These are phyloP conservation scores for Ulvella scutata DNA, from an alignment of 139 green algal species.

Conservation along the genomic window DNA sequence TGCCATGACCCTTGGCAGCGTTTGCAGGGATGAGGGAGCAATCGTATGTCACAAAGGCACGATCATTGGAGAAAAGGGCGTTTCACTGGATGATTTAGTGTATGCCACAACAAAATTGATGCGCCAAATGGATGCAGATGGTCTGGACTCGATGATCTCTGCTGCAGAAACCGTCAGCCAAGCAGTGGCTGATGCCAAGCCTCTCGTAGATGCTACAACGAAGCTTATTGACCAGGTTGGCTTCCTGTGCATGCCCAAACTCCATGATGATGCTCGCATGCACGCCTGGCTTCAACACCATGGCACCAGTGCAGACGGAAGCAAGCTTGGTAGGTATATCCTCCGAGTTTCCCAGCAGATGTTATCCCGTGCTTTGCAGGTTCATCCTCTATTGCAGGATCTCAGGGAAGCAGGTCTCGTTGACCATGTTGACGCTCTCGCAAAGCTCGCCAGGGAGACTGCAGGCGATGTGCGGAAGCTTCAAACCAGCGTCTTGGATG, in stretches of 20 bases:
- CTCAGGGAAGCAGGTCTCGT: conserved; percentile 55
- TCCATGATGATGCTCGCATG: background rate
- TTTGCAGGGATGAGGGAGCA: conserved; percentile 73
- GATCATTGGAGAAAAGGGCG: conserved; percentile 72
- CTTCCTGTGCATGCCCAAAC: background rate
- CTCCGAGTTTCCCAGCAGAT: conserved; percentile 6
- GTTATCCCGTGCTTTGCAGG: background rate
- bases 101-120: conserved; percentile 73
- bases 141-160: conserved; percentile 59
- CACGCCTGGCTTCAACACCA: background rate
- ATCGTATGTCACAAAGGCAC: conserved; percentile 78
- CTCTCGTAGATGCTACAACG: conserved; percentile 45
- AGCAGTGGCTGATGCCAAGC: conserved; percentile 46
- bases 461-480: conserved; percentile 71
- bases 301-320: background rate
- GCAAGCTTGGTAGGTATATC: background rate
- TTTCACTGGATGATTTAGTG: conserved; percentile 94
- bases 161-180: conserved; percentile 51
- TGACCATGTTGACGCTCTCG: conserved; percentile 62
- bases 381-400: conserved; percentile 62
- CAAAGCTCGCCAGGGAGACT: conserved; percentile 53
- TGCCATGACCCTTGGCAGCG: too few species aligned
- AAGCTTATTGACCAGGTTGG: conserved; percentile 33
- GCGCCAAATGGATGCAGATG: conserved; percentile 70
- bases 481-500: conserved; percentile 58